A percentile compares a stretch with the other conserved stretches of the same genome.
Evolutionary conservation across 2,329 filamentous ascomycete genomes (phyloP).

Genomic region (Triangularia setosa): DNA sequence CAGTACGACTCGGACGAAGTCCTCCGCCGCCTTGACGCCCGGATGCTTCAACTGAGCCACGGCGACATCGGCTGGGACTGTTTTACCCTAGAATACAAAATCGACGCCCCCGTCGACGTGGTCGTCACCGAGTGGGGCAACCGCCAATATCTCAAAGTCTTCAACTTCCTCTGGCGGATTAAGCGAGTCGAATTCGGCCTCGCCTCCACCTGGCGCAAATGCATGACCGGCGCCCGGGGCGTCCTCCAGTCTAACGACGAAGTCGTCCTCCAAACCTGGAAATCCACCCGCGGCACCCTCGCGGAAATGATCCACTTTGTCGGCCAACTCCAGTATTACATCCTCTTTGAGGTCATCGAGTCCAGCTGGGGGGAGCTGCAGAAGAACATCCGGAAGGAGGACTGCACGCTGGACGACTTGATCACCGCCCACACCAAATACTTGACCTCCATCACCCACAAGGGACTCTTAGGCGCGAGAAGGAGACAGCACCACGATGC

Average conservation of each 20-base stretch:
- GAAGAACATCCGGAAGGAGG: conserved; percentile 73
- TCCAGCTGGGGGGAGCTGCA: conserved; percentile 91
- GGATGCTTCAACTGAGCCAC: conserved; percentile 94
- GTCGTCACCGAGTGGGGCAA: conserved; percentile 95
- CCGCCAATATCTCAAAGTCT: conserved; percentile 95
- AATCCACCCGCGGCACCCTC: conserved; percentile 78
- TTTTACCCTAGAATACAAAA: conserved; percentile 98
- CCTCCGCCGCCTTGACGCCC: conserved; percentile 85
- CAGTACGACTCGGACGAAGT: conserved; percentile 94
- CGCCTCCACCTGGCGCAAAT: conserved; percentile 85
- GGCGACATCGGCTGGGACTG: conserved; percentile 99
- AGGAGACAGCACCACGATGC: conserved; percentile 39
- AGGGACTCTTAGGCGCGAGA: conserved; percentile 81
- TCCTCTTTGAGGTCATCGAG: conserved; percentile 97
- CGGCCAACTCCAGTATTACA: conserved; percentile 96
- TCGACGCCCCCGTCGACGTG: conserved; percentile 92
- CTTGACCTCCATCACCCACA: conserved; percentile 90
- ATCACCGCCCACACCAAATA: conserved; percentile 90
- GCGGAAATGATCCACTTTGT: conserved; percentile 99
- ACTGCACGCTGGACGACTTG: conserved; percentile 89
- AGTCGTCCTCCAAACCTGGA: conserved; percentile 77
- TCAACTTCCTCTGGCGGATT: conserved; percentile 98
- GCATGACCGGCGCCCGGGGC: conserved; percentile 91
- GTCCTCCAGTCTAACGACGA: conserved; percentile 72
- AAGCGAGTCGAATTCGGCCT: conserved; percentile 96